Percentiles rank a stretch among this genome's conserved stretches.
Evolutionary conservation across 345 rosid genomes (phyloP).

Genomic region (Arabis alpina): DNA sequence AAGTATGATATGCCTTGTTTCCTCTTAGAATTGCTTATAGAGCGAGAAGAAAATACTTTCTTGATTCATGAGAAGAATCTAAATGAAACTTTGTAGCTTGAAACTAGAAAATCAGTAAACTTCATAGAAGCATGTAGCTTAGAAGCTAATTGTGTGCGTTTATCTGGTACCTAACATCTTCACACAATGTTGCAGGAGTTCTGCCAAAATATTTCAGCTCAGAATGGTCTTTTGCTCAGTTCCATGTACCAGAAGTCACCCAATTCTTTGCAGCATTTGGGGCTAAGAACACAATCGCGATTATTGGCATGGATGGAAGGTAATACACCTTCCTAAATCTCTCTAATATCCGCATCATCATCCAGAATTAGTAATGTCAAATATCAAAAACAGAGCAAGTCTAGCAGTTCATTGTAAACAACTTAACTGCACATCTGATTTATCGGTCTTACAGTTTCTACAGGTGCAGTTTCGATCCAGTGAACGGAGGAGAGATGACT

Average conservation of each 20-base stretch:
- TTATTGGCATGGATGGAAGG: constrained; percentile 91
- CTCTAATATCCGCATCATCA: constrained; percentile 14
- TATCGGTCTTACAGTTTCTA: constrained; percentile 70
- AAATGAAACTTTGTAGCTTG: constrained; percentile 5
- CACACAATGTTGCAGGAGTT: constrained; percentile 56
- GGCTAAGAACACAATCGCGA: constrained; percentile 66
- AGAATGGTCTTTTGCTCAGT: constrained; percentile 95
- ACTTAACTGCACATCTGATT: background rate
- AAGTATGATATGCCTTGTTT: background rate
- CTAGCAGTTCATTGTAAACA: background rate
- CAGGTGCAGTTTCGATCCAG: constrained; percentile 85
- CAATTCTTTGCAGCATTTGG: constrained; percentile 88
- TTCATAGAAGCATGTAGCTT: background rate
- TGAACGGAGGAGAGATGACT: constrained; percentile 88
- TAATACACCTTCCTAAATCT: constrained; percentile 35
- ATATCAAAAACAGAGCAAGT: background rate
- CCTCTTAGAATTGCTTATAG: constrained; percentile 9
- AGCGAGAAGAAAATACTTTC: constrained; percentile 3
- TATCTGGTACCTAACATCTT: constrained; percentile 21
- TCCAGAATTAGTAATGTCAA: constrained; percentile 1
- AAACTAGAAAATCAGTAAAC: background rate
- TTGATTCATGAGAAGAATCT: constrained; percentile 1
- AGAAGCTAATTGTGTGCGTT: background rate
- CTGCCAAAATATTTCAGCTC: constrained; percentile 95
- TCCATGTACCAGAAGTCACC: constrained; percentile 74